phyloP scores from a whole-genome alignment of 108 stramenopile genomes.

The Asterionellopsis glacialis region DNA sequence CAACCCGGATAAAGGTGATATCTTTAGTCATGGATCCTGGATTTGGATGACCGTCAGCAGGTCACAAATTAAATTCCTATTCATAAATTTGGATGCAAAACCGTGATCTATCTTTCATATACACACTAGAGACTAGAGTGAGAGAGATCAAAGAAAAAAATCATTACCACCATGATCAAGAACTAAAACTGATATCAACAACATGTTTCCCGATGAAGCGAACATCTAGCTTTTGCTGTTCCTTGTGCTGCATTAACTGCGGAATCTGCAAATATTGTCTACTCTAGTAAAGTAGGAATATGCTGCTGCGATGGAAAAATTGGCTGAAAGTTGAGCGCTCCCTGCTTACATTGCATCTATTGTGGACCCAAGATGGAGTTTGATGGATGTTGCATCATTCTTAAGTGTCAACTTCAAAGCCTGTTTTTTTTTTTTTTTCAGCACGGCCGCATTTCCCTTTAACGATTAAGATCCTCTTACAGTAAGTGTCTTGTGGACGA shows the following conservation, averaged over 20 bases:
- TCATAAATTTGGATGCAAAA: too few species aligned
- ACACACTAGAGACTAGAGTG: too few species aligned
- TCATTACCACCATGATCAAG: too few species aligned
- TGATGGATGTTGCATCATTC: conserved; percentile 26
- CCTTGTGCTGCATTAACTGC: conserved; percentile 59
- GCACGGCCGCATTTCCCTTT: conserved; percentile 70
- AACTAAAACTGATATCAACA: conserved; percentile 2
- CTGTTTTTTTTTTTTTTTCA: conserved; percentile 58
- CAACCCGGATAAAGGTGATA: too few species aligned
- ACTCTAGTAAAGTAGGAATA: conserved; percentile 57
- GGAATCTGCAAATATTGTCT: conserved; percentile 39
- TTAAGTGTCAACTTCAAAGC: conserved; percentile 54
- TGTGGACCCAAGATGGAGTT: conserved; percentile 22
- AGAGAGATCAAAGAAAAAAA: not conserved
- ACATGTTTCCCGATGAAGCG: conserved; percentile 39
- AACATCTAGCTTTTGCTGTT: conserved; percentile 64
- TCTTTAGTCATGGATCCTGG: too few species aligned
- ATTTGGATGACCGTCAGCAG: too few species aligned
- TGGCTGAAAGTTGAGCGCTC: conserved; percentile 67
- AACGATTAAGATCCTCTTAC: conserved; percentile 69
- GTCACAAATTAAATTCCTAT: too few species aligned
- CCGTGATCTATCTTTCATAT: too few species aligned
- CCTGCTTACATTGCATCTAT: conserved; percentile 25
- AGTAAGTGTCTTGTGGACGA: conserved; percentile 45
- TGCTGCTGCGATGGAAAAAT: conserved; percentile 53